A percentile compares a stretch with the other conserved stretches of the same genome.
These are phyloP conservation scores for Cupressus sempervirens DNA, from an alignment of 75 land plant species.

Conservation along the genomic window DNA sequence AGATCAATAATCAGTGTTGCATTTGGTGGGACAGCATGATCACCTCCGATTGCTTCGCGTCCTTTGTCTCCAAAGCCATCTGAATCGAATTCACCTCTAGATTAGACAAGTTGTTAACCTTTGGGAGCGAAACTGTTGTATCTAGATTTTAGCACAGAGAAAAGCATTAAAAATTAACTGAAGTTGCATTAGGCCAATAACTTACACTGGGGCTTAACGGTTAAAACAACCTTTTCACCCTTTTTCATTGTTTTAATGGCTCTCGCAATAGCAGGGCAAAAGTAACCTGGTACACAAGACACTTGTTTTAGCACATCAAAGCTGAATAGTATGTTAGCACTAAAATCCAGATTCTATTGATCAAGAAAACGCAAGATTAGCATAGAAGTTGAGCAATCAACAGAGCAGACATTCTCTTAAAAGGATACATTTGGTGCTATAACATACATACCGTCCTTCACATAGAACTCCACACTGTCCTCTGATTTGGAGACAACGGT, in stretches of 20 bases:
- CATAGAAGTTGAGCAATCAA: neutral
- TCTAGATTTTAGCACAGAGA: neutral
- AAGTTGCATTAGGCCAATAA: neutral
- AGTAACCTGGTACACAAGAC: constrained; percentile 40
- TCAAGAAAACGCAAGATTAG: neutral
- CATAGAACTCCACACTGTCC: constrained; percentile 44
- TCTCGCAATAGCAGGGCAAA: constrained; percentile 70
- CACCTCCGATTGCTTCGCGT: constrained; percentile 36
- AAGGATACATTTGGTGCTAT: neutral
- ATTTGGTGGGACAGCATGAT: constrained; percentile 57
- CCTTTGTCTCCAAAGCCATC: constrained; percentile 82
- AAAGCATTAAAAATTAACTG: no score
- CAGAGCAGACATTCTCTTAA: neutral
- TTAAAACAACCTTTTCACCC: constrained; percentile 55
- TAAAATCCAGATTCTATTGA: neutral
- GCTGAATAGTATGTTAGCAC: neutral
- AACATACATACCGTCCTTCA: constrained; percentile 39
- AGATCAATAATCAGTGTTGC: constrained; percentile 49
- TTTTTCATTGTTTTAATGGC: constrained; percentile 90
- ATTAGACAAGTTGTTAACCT: neutral
- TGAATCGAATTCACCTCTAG: constrained; percentile 6
- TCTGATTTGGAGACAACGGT: constrained; percentile 39
- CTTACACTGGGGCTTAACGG: constrained; percentile 86
- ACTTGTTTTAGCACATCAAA: neutral
- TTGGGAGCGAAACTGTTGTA: neutral